Base-by-base conservation (phyloP, 345 rosid species). In the Sisymbrium irio region DNA sequence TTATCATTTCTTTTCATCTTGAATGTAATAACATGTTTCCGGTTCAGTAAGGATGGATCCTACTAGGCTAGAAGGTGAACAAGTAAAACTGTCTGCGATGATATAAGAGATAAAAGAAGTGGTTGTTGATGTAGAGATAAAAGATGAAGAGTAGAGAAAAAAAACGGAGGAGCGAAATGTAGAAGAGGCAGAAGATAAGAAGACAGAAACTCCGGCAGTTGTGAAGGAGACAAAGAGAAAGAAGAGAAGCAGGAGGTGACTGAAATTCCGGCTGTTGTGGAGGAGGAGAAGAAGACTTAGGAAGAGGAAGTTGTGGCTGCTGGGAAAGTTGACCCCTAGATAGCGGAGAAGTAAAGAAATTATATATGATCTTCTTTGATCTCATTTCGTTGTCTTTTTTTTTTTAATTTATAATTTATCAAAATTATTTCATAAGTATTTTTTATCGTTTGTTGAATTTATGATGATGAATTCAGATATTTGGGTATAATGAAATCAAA, bases 21-120 rank as follows among this genome's bases (percentile, higher is more conserved):
- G n/a, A n/a, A n/a, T n/a, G n/a, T n/a, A n/a, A n/a, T n/a, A n/a
- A n/a, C n/a, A n/a, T n/a, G n/a, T n/a, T n/a, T n/a, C n/a, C n/a
- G n/a, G n/a, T n/a, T n/a, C n/a, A n/a, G n/a, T n/a, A n/a, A n/a
- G n/a, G n/a, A n/a, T n/a, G n/a, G n/a, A n/a, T n/a, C n/a, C n/a
- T n/a, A n/a, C n/a, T n/a, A n/a, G n/a, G n/a, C n/a, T n/a, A n/a
- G n/a, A n/a, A n/a, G n/a, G n/a, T n/a, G n/a, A n/a, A n/a, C n/a
- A n/a, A n/a, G n/a, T n/a, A n/a, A n/a, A n/a, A n/a, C n/a, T n/a
- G n/a, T n/a, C n/a, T n/a, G n/a, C n/a, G n/a, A n/a, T n/a, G n/a
- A n/a, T 39, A 11, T 73, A 74, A 67, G 35, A 20, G 30, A 74
- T 42, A 66, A 59, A 74, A 67, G 73, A 67, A 58, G 78, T 67